phyloP scores from a whole-genome alignment of 495 filamentous ascomycete genomes.

The Aspergillus leporis region DNA sequence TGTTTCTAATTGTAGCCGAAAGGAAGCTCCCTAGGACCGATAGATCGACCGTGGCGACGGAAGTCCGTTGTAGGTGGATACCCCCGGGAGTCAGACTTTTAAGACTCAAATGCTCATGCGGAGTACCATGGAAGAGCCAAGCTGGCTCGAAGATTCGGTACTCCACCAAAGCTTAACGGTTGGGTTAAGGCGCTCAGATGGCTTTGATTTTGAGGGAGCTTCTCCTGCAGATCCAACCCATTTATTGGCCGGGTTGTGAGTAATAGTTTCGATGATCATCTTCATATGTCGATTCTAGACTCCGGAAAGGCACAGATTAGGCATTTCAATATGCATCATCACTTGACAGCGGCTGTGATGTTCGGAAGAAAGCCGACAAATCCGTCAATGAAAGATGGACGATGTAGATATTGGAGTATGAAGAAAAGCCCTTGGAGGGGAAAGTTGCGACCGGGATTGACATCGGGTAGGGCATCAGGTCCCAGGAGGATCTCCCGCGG shows the following conservation, averaged over 20 bases:
- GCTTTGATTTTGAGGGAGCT: constrained; percentile 3
- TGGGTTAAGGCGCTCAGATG: not conserved
- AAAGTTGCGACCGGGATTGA: not conserved
- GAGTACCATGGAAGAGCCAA: constrained; percentile 2
- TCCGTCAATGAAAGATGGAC: not conserved
- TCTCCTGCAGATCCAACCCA: constrained; percentile 5
- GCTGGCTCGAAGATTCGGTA: constrained; percentile 8
- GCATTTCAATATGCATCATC: not conserved
- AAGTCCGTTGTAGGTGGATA: not conserved
- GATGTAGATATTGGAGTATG: not conserved
- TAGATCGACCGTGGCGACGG: not conserved
- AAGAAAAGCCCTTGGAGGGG: not conserved
- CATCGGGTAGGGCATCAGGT: constrained; percentile 1
- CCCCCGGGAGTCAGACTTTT: not conserved
- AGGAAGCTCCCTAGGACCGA: not conserved
- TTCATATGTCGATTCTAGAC: not conserved
- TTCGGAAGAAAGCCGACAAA: not conserved
- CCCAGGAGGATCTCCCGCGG: constrained; percentile 8
- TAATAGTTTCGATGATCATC: constrained; percentile 8
- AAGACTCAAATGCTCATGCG: not conserved
- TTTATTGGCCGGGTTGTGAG: constrained; percentile 7
- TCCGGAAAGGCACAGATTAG: not conserved
- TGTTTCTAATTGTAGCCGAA: constrained; percentile 8
- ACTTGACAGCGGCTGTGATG: not conserved
- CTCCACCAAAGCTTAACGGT: constrained; percentile 7